phyloP scores from a whole-genome alignment of 2,329 filamentous ascomycete genomes.

The Stemphylium beticola region DNA sequence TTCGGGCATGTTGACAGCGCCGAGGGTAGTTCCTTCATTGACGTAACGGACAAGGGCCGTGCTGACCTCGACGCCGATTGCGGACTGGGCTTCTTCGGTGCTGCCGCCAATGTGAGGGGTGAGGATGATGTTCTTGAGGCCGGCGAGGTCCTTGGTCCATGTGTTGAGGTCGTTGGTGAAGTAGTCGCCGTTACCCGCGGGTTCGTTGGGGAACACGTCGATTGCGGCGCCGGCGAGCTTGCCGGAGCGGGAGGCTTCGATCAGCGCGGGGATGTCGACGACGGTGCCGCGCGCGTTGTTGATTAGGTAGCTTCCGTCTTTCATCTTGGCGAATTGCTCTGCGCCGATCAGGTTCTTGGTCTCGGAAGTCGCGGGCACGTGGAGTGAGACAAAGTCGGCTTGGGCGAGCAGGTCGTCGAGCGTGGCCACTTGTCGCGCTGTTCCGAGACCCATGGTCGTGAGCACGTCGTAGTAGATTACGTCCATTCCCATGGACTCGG shows the following conservation, averaged over 20 bases:
- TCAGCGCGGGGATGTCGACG: constrained; percentile 89
- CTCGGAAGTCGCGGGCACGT: constrained; percentile 92
- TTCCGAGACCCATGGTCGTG: constrained; percentile 93
- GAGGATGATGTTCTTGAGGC: constrained; percentile 89
- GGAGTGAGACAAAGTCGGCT: constrained; percentile 91
- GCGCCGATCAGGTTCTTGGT: constrained; percentile 91
- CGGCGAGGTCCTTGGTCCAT: constrained; percentile 85
- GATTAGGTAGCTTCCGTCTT: constrained; percentile 89
- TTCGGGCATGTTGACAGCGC: constrained; percentile 97
- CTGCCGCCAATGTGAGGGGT: constrained; percentile 97
- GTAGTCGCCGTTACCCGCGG: constrained; percentile 91
- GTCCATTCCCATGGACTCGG: constrained; percentile 96
- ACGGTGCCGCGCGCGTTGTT: constrained; percentile 95
- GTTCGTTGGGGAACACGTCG: constrained; percentile 94
- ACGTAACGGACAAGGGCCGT: constrained; percentile 91
- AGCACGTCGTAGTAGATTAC: constrained; percentile 97
- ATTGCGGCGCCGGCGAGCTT: constrained; percentile 94
- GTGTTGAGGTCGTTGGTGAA: constrained; percentile 83
- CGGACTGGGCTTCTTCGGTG: constrained; percentile 95
- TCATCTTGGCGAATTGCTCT: constrained; percentile 84
- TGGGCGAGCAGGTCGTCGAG: constrained; percentile 77
- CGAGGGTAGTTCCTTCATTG: constrained; percentile 89
- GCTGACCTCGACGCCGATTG: constrained; percentile 92
- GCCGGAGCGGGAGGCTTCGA: constrained; percentile 83
- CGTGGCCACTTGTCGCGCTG: constrained; percentile 79